Evolutionary conservation across 169 alveolate genomes (phyloP).

Genomic region (Babesia divergens): DNA sequence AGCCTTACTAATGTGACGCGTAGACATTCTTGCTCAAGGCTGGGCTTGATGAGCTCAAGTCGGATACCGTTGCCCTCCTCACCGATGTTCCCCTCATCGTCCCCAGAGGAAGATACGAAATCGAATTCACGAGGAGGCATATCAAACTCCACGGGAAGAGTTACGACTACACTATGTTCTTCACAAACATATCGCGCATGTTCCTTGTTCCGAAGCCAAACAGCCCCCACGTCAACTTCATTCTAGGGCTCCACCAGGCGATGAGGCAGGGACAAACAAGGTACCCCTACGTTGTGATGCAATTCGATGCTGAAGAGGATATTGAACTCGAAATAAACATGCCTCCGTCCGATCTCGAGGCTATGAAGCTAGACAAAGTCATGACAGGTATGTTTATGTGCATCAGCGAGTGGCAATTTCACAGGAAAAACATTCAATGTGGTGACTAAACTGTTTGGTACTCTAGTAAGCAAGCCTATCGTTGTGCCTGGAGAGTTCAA

Average conservation of each 20-base stretch:
- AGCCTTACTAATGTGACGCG: conserved; percentile 24
- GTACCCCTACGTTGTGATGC: conserved; percentile 92
- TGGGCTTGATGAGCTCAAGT: conserved; percentile 87
- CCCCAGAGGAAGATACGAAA: conserved; percentile 95
- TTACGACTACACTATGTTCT: conserved; percentile 90
- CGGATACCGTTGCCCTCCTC: conserved; percentile 87
- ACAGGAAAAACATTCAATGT: conserved; percentile 87
- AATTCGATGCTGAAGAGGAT: conserved; percentile 89
- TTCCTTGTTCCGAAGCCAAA: conserved; percentile 94
- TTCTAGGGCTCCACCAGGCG: conserved; percentile 88
- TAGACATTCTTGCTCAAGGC: conserved; percentile 84
- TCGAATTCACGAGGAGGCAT: conserved; percentile 86
- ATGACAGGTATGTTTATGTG: conserved; percentile 72
- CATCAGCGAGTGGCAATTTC: not conserved
- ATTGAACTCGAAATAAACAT: conserved; percentile 86
- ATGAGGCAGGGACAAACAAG: conserved; percentile 95
- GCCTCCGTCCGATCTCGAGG: conserved; percentile 82
- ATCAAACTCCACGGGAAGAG: conserved; percentile 94
- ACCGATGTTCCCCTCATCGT: conserved; percentile 90
- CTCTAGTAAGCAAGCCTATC: conserved; percentile 86
- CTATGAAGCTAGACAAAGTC: conserved; percentile 76
- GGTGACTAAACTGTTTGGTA: conserved; percentile 87
- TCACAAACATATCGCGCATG: conserved; percentile 87
- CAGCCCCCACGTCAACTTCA: conserved; percentile 87
- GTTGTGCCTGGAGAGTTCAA: conserved; percentile 94